Conservation (phyloP, 2,329 filamentous ascomycete species). For the Diatrype stigma region DNA sequence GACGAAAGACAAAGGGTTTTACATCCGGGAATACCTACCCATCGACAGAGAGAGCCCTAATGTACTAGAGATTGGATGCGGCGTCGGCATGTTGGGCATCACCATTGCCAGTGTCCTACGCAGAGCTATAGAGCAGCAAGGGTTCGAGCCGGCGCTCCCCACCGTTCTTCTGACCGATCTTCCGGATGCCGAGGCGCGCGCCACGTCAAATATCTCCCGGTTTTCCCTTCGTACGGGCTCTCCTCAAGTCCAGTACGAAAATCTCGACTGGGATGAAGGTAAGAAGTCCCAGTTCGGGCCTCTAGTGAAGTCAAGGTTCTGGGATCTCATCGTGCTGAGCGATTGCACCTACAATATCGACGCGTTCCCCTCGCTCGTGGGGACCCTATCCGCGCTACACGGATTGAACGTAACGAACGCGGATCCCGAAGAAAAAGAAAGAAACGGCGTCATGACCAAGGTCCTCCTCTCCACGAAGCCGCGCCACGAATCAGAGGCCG, state of each 20-base stretch:
- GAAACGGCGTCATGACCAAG: constrained; percentile 25
- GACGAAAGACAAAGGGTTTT: neutral
- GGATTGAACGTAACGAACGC: constrained; percentile 25
- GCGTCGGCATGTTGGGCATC: constrained; percentile 52
- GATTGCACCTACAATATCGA: constrained; percentile 61
- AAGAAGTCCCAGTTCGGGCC: constrained; percentile 40
- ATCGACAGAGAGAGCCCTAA: constrained; percentile 27
- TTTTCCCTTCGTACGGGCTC: neutral
- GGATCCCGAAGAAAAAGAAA: constrained; percentile 6
- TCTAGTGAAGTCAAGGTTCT: constrained; percentile 33
- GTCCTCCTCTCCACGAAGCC: constrained; percentile 54
- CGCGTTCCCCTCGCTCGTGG: constrained; percentile 48
- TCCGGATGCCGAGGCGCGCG: constrained; percentile 47
- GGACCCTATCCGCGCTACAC: constrained; percentile 49
- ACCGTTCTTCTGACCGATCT: constrained; percentile 52
- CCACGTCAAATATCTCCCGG: constrained; percentile 42
- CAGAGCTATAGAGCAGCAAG: constrained; percentile 14
- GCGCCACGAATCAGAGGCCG: constrained; percentile 49
- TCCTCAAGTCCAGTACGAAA: constrained; percentile 42
- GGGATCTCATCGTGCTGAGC: constrained; percentile 53
- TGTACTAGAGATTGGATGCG: constrained; percentile 53
- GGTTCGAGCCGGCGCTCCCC: constrained; percentile 5
- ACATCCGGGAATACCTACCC: constrained; percentile 10
- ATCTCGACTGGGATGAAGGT: constrained; percentile 54
- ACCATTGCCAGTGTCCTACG: constrained; percentile 38